Evolutionary conservation across 2,329 filamentous ascomycete genomes (phyloP).

Genomic region (Sporothrix pallida): DNA sequence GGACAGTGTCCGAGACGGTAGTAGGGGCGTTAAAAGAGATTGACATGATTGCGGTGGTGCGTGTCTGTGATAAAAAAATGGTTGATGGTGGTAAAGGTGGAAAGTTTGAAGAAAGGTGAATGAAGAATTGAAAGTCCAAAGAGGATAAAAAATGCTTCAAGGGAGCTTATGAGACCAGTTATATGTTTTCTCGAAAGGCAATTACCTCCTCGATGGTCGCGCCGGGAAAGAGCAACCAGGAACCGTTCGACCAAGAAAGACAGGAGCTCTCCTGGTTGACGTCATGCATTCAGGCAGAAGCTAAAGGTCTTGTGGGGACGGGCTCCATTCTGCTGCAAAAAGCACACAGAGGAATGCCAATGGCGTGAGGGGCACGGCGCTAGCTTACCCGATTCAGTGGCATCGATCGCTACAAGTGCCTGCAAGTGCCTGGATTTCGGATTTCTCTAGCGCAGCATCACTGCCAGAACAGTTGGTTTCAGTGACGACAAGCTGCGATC

Average conservation of each 20-base stretch:
- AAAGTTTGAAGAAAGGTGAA: not conserved
- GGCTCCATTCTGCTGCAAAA: not conserved
- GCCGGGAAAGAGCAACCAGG: slow-evolving; percentile 11
- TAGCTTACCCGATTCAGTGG: slow-evolving; percentile 17
- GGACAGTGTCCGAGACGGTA: slow-evolving; percentile 31
- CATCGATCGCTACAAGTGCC: not conserved
- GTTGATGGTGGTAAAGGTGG: not conserved
- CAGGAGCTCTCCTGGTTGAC: slow-evolving; percentile 19
- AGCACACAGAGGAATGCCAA: not conserved
- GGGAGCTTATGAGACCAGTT: slow-evolving; percentile 5
- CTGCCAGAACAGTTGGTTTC: not conserved
- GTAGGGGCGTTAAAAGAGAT: slow-evolving; percentile 20
- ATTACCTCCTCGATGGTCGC: not conserved
- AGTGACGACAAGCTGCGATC: not conserved
- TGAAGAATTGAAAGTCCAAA: not conserved
- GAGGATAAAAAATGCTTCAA: not conserved
- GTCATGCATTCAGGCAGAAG: slow-evolving; percentile 27
- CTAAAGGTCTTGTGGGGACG: not conserved
- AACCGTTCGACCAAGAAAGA: slow-evolving; percentile 14
- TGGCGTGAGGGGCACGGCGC: slow-evolving; percentile 1
- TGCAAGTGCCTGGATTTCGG: not conserved
- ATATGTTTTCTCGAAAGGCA: slow-evolving; percentile 13
- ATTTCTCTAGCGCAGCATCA: too few species aligned
- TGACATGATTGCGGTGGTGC: not conserved
- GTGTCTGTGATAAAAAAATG: not conserved